Evolutionary conservation across 2,329 filamentous ascomycete genomes (phyloP).

Genomic region (Tolypocladium nubicola): DNA sequence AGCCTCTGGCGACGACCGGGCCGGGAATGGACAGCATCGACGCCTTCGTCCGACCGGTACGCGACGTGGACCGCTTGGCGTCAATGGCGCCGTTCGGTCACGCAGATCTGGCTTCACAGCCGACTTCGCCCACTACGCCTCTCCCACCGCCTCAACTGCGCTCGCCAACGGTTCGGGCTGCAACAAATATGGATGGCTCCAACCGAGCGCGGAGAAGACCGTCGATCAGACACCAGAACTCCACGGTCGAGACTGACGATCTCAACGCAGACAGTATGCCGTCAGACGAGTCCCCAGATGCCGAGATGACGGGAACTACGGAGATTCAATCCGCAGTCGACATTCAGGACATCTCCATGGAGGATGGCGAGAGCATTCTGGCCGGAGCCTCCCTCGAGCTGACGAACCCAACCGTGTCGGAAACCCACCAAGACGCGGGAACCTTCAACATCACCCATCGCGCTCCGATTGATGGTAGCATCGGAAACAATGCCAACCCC

Average conservation of each 20-base stretch:
- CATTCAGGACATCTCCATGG: constrained; percentile 72
- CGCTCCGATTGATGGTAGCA: constrained; percentile 73
- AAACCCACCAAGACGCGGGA: constrained; percentile 69
- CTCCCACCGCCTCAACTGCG: constrained; percentile 52
- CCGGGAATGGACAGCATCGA: constrained; percentile 60
- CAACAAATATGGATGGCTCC: constrained; percentile 40
- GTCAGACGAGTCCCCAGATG: constrained; percentile 66
- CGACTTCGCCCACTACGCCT: constrained; percentile 82
- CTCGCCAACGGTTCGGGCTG: constrained; percentile 44
- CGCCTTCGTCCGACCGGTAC: constrained; percentile 68
- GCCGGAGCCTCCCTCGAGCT: constrained; percentile 65
- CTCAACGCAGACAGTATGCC: constrained; percentile 72
- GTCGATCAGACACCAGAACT: constrained; percentile 82
- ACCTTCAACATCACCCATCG: constrained; percentile 93
- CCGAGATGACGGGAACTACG: constrained; percentile 68
- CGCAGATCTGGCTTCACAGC: constrained; percentile 69
- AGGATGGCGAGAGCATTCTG: constrained; percentile 70
- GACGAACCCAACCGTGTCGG: constrained; percentile 68
- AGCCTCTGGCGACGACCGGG: constrained; percentile 57
- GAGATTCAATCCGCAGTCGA: constrained; percentile 75
- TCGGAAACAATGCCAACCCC: constrained; percentile 61
- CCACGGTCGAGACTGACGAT: constrained; percentile 83
- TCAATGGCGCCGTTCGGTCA: constrained; percentile 68
- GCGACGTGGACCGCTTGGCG: constrained; percentile 71
- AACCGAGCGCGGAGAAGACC: constrained; percentile 58